Conservation (phyloP, 148 eudicot genomes). For the Cornus controversa region DNA sequence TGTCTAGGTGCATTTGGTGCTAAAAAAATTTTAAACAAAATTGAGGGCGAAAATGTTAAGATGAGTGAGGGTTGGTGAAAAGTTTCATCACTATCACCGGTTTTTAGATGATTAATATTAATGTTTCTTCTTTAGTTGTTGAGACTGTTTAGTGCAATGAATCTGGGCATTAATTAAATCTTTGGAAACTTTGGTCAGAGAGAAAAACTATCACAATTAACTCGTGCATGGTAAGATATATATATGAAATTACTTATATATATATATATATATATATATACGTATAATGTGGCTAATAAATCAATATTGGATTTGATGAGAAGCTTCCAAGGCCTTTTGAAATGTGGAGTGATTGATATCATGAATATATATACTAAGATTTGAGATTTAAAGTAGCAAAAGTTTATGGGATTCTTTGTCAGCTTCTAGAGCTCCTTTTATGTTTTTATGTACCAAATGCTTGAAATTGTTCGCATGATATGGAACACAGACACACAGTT, state of each 20-base stretch:
- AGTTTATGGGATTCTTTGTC: conserved; percentile 19
- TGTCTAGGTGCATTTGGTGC: no score
- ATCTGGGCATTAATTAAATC: not conserved
- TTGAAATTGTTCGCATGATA: not conserved
- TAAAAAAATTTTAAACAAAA: no score
- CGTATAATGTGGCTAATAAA: not conserved
- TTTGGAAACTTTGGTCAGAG: not conserved
- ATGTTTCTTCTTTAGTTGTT: no score
- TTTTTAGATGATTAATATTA: no score
- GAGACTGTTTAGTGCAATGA: not conserved
- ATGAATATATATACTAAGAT: not conserved
- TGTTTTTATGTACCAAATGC: not conserved
- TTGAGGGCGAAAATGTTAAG: no score
- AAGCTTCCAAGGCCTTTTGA: not conserved
- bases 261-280: no score
- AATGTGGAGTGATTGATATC: not conserved
- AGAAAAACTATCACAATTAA: no score
- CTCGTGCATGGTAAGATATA: not conserved
- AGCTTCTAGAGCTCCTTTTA: conserved; percentile 19
- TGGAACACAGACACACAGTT: not conserved
- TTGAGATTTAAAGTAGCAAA: not conserved
- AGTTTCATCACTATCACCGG: no score
- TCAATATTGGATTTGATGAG: not conserved
- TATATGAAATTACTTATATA: not conserved
- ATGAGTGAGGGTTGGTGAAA: no score